Conservation (phyloP, 495 filamentous ascomycete genomes). For the Penicillium fimorum region DNA sequence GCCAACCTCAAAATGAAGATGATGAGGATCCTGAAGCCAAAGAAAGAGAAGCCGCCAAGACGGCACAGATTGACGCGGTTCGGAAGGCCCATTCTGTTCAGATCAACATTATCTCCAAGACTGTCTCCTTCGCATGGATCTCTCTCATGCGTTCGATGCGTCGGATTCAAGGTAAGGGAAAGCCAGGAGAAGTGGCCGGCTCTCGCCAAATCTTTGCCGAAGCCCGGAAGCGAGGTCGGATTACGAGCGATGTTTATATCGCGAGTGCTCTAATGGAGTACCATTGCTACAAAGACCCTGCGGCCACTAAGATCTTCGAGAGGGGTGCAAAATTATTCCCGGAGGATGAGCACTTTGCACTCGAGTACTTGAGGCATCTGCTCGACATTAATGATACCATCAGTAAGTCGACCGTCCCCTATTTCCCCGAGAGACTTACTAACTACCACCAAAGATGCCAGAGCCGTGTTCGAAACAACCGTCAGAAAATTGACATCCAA, state of each 20-base stretch:
- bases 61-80: slow-evolving; percentile 66
- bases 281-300: slow-evolving; percentile 89
- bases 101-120: slow-evolving; percentile 68
- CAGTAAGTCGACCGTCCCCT: slow-evolving; percentile 58
- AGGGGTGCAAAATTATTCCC: slow-evolving; percentile 89
- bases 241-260: slow-evolving; percentile 92
- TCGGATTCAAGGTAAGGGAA: slow-evolving; percentile 89
- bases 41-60: slow-evolving; percentile 54
- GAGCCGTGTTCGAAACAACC: slow-evolving; percentile 90
- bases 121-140: slow-evolving; percentile 90
- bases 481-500: slow-evolving; percentile 74
- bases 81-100: slow-evolving; percentile 69
- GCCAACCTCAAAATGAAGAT: slow-evolving; percentile 56
- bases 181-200: slow-evolving; percentile 65
- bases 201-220: slow-evolving; percentile 84
- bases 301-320: slow-evolving; percentile 92
- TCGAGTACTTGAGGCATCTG: slow-evolving; percentile 93
- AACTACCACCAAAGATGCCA: slow-evolving; percentile 64
- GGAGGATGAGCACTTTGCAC: slow-evolving; percentile 83
- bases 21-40: slow-evolving; percentile 61
- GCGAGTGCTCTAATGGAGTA: slow-evolving; percentile 90
- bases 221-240: slow-evolving; percentile 76
- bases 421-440: slow-evolving; percentile 10
- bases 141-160: slow-evolving; percentile 90
- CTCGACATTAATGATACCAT: slow-evolving; percentile 87